A percentile compares a stretch with the other conserved stretches of the same genome.
Evolutionary conservation across 2,329 filamentous ascomycete species (phyloP).

Genomic region (Onygenales sp.): DNA sequence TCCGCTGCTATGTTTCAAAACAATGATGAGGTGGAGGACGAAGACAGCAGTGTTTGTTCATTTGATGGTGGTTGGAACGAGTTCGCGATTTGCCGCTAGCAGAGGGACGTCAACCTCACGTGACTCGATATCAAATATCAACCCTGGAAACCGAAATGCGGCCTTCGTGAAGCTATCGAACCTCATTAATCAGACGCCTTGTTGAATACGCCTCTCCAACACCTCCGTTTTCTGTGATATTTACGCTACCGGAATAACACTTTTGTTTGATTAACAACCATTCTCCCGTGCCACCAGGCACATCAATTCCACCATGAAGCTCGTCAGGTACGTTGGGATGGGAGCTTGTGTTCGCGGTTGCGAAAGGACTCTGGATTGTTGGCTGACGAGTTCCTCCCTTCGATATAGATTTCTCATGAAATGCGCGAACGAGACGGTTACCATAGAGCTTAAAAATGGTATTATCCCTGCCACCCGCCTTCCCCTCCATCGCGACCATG

Average conservation of each 20-base stretch:
- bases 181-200: neutral
- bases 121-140: neutral
- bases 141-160: neutral
- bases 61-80: too few relatives aligned
- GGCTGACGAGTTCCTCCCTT: neutral
- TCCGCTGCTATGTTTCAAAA: too few relatives aligned
- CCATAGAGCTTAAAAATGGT: conserved; percentile 98
- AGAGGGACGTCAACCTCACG: neutral
- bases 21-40: too few relatives aligned
- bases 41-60: too few relatives aligned
- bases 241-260: neutral
- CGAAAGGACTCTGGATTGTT: neutral
- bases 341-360: neutral
- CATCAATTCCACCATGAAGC: conserved; percentile 66
- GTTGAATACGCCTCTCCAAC: neutral
- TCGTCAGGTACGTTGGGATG: conserved; percentile 62
- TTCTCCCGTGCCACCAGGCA: neutral
- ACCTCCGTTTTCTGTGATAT: neutral
- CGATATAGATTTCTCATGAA: conserved; percentile 88
- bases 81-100: too few relatives aligned
- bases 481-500: conserved; percentile 92
- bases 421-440: conserved; percentile 97
- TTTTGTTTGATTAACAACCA: neutral
- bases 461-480: conserved; percentile 58
- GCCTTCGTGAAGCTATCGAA: neutral